A percentile compares a stretch with the other conserved stretches of the same genome.
These are phyloP conservation scores for Alternaria consortialis DNA, from an alignment of 2,329 filamentous ascomycete species.

Conservation along the genomic window DNA sequence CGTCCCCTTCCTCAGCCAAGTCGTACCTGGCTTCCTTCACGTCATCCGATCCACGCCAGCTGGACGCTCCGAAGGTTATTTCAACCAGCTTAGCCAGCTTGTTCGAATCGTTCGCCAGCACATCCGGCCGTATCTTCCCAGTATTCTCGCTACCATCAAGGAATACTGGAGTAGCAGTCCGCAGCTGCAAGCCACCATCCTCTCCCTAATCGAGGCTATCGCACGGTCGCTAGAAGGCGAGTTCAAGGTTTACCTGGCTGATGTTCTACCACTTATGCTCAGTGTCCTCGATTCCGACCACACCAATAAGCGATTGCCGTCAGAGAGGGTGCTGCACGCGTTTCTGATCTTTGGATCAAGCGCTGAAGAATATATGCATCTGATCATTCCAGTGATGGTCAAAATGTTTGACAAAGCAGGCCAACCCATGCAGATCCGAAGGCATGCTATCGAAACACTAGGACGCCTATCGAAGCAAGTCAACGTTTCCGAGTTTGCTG, in stretches of 20 bases:
- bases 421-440: constrained; percentile 80
- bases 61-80: constrained; percentile 89
- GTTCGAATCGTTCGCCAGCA: constrained; percentile 97
- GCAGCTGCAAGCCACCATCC: constrained; percentile 86
- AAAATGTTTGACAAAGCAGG: constrained; percentile 90
- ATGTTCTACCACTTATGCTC: constrained; percentile 90
- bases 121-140: constrained; percentile 87
- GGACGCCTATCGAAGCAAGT: constrained; percentile 94
- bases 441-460: constrained; percentile 91
- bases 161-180: constrained; percentile 88
- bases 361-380: constrained; percentile 98
- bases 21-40: constrained; percentile 90
- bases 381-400: constrained; percentile 96
- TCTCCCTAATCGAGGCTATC: constrained; percentile 92
- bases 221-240: constrained; percentile 93
- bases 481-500: constrained; percentile 95
- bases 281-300: constrained; percentile 88
- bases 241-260: constrained; percentile 95
- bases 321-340: constrained; percentile 90
- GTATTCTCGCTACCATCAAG: constrained; percentile 85
- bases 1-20: constrained; percentile 91
- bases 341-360: constrained; percentile 96
- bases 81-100: constrained; percentile 92
- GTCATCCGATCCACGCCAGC: constrained; percentile 85
- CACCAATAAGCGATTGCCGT: constrained; percentile 77